A percentile compares a stretch with the other conserved stretches of the same genome.
Conservation (phyloP, 2,329 filamentous ascomycete species). For the Pleoardoris graminearum region DNA sequence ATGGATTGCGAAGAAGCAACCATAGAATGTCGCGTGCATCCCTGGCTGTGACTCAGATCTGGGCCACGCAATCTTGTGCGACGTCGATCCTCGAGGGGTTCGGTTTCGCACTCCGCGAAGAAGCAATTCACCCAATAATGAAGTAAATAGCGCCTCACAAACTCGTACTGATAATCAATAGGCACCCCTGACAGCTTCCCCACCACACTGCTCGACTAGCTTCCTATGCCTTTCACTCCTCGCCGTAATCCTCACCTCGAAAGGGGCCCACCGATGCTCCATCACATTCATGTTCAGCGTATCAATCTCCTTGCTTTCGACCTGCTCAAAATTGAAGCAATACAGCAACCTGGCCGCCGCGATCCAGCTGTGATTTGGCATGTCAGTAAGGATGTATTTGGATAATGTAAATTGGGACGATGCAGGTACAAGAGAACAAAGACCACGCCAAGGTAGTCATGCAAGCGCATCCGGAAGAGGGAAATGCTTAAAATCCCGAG, state of each 20-base stretch:
- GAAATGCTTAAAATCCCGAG: not conserved
- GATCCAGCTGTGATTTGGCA: constrained; percentile 20
- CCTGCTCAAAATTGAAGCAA: constrained; percentile 25
- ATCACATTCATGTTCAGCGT: constrained; percentile 20
- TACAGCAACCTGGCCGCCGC: constrained; percentile 23
- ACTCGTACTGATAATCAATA: not conserved
- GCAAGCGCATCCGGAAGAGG: not conserved
- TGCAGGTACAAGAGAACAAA: not conserved
- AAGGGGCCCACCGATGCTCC: constrained; percentile 17
- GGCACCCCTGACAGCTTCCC: not conserved
- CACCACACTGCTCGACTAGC: constrained; percentile 1
- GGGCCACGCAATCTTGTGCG: too few species aligned
- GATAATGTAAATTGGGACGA: too few species aligned
- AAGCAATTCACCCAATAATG: constrained; percentile 3
- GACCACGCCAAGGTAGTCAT: not conserved
- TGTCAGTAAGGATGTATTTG: too few species aligned
- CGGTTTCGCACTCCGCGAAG: not conserved
- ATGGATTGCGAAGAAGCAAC: too few species aligned
- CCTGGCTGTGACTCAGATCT: too few species aligned
- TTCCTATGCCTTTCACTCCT: constrained; percentile 14
- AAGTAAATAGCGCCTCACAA: not conserved
- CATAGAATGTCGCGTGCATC: too few species aligned
- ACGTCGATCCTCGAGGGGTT: too few species aligned
- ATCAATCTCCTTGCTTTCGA: constrained; percentile 16
- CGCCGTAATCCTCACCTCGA: constrained; percentile 19